Evolutionary conservation across 1,139 yeast genomes (phyloP), one percentile per base, ranked within the genome.

Genomic region (Magnusiomyces clavatus): DNA sequence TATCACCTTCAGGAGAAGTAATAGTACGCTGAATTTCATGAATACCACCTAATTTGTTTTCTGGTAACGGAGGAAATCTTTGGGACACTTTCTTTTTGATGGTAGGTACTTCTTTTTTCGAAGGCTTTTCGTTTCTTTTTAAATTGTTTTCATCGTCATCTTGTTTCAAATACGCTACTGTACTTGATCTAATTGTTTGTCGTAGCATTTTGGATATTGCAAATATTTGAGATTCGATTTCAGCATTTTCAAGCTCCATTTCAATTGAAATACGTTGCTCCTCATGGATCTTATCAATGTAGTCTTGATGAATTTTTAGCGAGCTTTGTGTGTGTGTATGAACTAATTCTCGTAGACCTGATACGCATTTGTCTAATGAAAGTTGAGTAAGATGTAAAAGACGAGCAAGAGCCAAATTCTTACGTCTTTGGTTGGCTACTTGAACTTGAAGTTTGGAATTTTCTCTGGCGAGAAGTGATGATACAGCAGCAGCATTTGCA

Each of bases 321-420:
- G 63, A 60, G 34, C 56, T 57, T 41, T 56, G 50, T 2, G 65
- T 62, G 20, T 61, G 51, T 31, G 58, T 53, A 44, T 59, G 58
- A 3, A 61, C 59, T 31, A 59, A 54, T n/a, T 54, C 53, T 12
- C 66, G 57, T 37, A 63, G 57, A 42, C 54, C 55, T 2, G 51
- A 42, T 44, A 64, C 44, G 48, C 64, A 61, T 41, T 55, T 51
- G 29, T 63, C 64, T 42, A 62, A 54, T 3, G 58, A 51, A 19
- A 54, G 54, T 40, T 55, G 55, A 41, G 61, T 57, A 8, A 58
- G 47, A 14, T 51, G 46, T 12, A 63, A 58, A 24, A 62, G 52
- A 36, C 56, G 55, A 14, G 56, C 52, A 17, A 54, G 54, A 3
- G 63, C 61, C 11, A 51, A 50, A 20, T 58, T 58, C 39, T 57